Evolutionary conservation across 176 grass and related monocot species (phyloP), one percentile per base, ranked within the genome.

Genomic region (Oryza longistaminata): DNA sequence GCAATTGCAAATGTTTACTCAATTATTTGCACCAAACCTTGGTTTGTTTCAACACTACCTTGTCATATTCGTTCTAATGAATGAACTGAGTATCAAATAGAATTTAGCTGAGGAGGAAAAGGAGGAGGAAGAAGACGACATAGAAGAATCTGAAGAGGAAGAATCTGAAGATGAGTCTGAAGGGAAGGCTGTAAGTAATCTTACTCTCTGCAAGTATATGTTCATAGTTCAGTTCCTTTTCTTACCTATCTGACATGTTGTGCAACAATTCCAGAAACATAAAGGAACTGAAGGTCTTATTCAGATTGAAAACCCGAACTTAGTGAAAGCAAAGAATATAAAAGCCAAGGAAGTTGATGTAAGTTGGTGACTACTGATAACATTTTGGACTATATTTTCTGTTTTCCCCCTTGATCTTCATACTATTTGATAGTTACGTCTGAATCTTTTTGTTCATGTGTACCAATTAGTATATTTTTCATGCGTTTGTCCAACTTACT

Each of bases 281-380:
- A 99, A 99, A 91, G 97, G 97, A 19, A 89, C 90, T 52, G 86
- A 92, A 79, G 93, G 93, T 64, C 17, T 94, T 81, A 99, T 94
- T 88, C 87, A 96, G 90, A 99, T 96, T 39, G 93, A 99, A 71
- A 99, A 99, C 73, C 97, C 97, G 62, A 99, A 99, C 76, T 80
- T 99, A 77, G 93, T 82, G 65, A 99, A 94, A 74, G 74, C 90
- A 61, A 99, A 86, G 86, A 92, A 86, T 78, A 77, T 99, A 75
- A 99, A 99, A 89, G 97, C 97, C 53, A 94, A 91, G 88, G 91
- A 94, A 86, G 93, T 82, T 86, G 97, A 96, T 91, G 97, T 99
- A 96, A 99, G 93, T 91, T 91, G 65, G 19, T 88, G 48, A 44
- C 22, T 74, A 17, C 15, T 72, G 60, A 14, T 43, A 80, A 5